A percentile compares a stretch with the other conserved stretches of the same genome.
Evolutionary conservation across 148 eudicot species (phyloP).

Genomic region (Vaccinium myrtillus): DNA sequence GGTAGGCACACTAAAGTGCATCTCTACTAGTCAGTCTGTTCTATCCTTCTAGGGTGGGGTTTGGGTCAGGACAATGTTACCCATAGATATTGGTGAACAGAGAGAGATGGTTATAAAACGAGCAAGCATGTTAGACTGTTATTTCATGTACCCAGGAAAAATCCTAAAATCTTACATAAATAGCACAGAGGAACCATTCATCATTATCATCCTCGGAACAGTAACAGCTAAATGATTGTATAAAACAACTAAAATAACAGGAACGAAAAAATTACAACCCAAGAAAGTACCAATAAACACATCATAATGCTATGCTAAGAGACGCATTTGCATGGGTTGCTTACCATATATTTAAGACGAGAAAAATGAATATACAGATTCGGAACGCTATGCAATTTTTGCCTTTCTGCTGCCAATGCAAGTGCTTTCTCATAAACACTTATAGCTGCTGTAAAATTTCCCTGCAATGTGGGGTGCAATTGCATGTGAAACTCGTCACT

Average conservation of each 20-base stretch:
- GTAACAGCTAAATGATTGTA: not conserved
- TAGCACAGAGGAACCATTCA: not conserved
- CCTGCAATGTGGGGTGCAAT: slow-evolving; percentile 42
- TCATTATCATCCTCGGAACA: not conserved
- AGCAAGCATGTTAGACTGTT: not conserved
- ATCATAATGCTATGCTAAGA: not conserved
- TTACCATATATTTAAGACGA: slow-evolving; percentile 63
- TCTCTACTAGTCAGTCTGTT: not conserved
- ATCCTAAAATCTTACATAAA: not conserved
- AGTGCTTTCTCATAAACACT: slow-evolving; percentile 64
- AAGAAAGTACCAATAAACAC: not conserved
- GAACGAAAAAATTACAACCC: not conserved
- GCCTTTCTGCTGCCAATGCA: slow-evolving; percentile 46
- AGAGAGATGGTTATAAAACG: not conserved
- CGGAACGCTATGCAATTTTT: slow-evolving; percentile 51
- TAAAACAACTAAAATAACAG: not conserved
- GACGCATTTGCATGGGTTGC: slow-evolving; percentile 16
- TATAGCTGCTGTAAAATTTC: slow-evolving; percentile 60
- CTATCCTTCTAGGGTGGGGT: not conserved
- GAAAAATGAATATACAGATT: slow-evolving; percentile 59
- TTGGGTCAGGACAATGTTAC: not conserved
- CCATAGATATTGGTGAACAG: not conserved
- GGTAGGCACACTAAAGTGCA: not conserved
- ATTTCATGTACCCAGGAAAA: not conserved
- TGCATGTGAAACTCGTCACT: slow-evolving; percentile 1